Evolutionary conservation across 23 red algal genomes (phyloP), one percentile per base, ranked within the genome.

Genomic region (Chondrus crispus): DNA sequence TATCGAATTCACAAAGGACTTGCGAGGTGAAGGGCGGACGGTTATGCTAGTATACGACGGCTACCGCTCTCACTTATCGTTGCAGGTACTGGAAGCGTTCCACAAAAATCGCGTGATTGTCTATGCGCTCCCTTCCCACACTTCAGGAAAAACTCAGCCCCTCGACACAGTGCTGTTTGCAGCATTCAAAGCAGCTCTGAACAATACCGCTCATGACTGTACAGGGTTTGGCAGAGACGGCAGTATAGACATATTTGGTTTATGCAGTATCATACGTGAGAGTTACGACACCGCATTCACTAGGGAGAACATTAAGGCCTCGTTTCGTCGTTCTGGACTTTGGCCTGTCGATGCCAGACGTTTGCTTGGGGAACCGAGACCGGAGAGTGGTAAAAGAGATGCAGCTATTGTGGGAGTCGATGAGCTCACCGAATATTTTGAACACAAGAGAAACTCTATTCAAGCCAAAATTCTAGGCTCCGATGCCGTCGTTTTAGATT

Each of bases 31-130:
- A 28, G 84, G 40, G n/a, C 1, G 76, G 11, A 80, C 80, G 53
- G 41, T 81, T 3, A 26, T 91, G 44, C 22, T 91, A 54, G 46
- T 82, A 37, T 79, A 69, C 50, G 88, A 91, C 33, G 88, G 68
- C 2, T 91, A 91, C 14, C 10, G 33, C 18, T 46, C 74, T 37
- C 88, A 91, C 33, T 35, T 91, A 14, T 63, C 70, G 12, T 16
- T 91, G 16, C 20, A 50, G 26, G 74, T 80, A 20, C 32, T 82
- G 13, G 54, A 70, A 32, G 12, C 81, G 68, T 79, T 91, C 7
- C 13, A 40, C 71, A 52, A 80, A 5, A 63, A 80, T 28, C 16
- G 44, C 58, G 46, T 91, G 13, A 52, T 66, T 43, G 88, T 91
- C 0, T 81, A 91, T 39, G 37, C 28, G 0, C 48, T 91, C n/a